Conservation (phyloP, 1,139 yeast genomes). For the Yamadazyma oceani region DNA sequence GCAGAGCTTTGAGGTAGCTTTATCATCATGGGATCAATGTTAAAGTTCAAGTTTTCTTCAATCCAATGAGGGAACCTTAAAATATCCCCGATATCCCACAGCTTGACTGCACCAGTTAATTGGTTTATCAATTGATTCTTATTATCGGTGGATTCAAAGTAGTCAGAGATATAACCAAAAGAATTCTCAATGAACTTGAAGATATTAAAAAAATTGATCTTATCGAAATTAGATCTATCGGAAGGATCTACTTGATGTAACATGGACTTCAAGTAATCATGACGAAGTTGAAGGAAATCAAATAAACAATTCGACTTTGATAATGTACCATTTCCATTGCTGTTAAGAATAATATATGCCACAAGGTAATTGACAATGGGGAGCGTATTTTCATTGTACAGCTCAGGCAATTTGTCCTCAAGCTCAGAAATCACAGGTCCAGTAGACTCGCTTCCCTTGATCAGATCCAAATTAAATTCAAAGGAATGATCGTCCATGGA, state of each 20-base stretch:
- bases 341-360: constrained; percentile 32
- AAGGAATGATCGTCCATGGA: constrained; percentile 8
- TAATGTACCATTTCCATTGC: constrained; percentile 13
- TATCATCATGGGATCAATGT: constrained; percentile 10
- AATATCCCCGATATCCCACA: constrained; percentile 30
- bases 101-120: constrained; percentile 20
- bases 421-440: constrained; percentile 1
- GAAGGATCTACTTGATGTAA: constrained; percentile 10
- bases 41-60: constrained; percentile 18
- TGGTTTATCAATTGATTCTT: constrained; percentile 22
- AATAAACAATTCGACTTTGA: constrained; percentile 21
- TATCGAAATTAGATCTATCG: constrained; percentile 4
- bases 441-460: constrained; percentile 1
- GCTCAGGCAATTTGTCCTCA: constrained; percentile 7
- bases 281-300: constrained; percentile 28
- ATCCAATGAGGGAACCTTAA: constrained; percentile 36
- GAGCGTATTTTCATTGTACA: constrained; percentile 23
- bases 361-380: constrained; percentile 38
- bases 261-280: constrained; percentile 18
- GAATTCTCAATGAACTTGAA: constrained; percentile 39
- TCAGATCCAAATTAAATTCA: constrained; percentile 13
- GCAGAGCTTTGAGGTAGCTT: constrained; percentile 10
- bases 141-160: constrained; percentile 20
- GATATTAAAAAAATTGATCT: constrained; percentile 28
- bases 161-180: constrained; percentile 25